phyloP scores from a whole-genome alignment of 768 basidiomycete genomes.

The Candolleomyces eurysporus region DNA sequence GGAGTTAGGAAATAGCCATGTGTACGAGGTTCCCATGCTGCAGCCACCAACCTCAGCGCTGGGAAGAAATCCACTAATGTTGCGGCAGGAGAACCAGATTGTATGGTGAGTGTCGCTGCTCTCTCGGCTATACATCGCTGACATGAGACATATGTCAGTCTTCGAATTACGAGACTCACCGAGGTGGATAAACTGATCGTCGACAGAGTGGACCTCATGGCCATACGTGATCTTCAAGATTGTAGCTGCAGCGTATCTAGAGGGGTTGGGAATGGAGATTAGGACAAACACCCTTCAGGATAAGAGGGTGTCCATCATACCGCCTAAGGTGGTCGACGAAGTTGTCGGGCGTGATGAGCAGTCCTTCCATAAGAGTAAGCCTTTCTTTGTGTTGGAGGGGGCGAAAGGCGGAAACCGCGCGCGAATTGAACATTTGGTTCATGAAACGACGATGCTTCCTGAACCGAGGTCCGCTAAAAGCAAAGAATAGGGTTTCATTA shows the following conservation, averaged over 20 bases:
- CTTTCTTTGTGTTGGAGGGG: slow-evolving; percentile 44
- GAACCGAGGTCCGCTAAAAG: slow-evolving; percentile 44
- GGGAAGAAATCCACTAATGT: slow-evolving; percentile 52
- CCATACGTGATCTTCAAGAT: slow-evolving; percentile 52
- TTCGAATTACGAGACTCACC: slow-evolving; percentile 24
- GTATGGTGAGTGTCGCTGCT: slow-evolving; percentile 43
- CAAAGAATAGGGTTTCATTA: slow-evolving; percentile 2
- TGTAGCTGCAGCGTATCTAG: slow-evolving; percentile 45
- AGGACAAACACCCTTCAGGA: not conserved
- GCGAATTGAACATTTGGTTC: slow-evolving; percentile 47
- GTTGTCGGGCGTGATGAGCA: slow-evolving; percentile 35
- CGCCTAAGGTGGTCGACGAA: slow-evolving; percentile 44
- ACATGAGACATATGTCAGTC: slow-evolving; percentile 6
- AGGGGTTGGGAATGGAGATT: not conserved
- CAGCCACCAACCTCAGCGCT: slow-evolving; percentile 32
- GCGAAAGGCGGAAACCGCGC: slow-evolving; percentile 34
- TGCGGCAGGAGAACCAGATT: slow-evolving; percentile 44
- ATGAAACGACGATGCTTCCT: slow-evolving; percentile 52
- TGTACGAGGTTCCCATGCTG: not conserved
- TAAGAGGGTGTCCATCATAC: slow-evolving; percentile 17
- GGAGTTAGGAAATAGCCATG: too few relatives aligned
- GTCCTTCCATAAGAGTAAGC: slow-evolving; percentile 37
- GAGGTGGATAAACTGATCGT: slow-evolving; percentile 43
- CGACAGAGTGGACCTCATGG: slow-evolving; percentile 39
- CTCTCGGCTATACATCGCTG: slow-evolving; percentile 35